Evolutionary conservation across 2,329 filamentous ascomycete species (phyloP), one percentile per base, ranked within the genome.

Genomic region (Xylaria sp.): DNA sequence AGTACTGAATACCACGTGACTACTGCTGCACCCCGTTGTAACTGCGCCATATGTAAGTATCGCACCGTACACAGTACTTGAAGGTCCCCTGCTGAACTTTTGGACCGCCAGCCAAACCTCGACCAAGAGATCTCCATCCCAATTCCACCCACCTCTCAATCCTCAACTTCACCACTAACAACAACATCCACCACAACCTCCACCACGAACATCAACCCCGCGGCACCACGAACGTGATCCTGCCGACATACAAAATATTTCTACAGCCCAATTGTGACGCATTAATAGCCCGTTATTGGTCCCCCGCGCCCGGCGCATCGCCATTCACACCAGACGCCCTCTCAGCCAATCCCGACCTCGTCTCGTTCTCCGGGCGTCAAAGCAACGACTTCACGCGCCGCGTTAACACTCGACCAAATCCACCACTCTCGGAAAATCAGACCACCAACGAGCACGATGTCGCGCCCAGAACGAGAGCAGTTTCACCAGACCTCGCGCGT

Each of bases 401-500:
- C 23, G 23, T 30, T 30, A 23, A 44, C 55, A 11, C 37, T 19
- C 54, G 30, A 54, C 10, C 52, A 49, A 23, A 30, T 44, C 44
- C 16, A 34, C 19, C 52, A 30, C 23, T 30, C 23, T 30, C 23
- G 23, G 4, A 30, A 30, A 30, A 30, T 10, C 47, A 18, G 55
- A 16, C 9, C 19, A 11, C 23, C n/a, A 11, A 18, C 53, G n/a
- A 30, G 42, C 23, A 30, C 34, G 44, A 34, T 65, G 63, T 65
- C 63, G 57, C 59, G 55, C 19, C 62, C 59, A 35, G 54, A 55
- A 7, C 3, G 52, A 19, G 62, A 65, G 65, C 71, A 77, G 66
- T 76, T 76, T 63, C 73, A 75, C 49, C 76, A 76, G 39, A 85
- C 83, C 34, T 86, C 87, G 58, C 87, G 89, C 61, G 80, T 82